Base-by-base conservation (phyloP, 441 rosid genomes). In the Viola pubescens region DNA sequence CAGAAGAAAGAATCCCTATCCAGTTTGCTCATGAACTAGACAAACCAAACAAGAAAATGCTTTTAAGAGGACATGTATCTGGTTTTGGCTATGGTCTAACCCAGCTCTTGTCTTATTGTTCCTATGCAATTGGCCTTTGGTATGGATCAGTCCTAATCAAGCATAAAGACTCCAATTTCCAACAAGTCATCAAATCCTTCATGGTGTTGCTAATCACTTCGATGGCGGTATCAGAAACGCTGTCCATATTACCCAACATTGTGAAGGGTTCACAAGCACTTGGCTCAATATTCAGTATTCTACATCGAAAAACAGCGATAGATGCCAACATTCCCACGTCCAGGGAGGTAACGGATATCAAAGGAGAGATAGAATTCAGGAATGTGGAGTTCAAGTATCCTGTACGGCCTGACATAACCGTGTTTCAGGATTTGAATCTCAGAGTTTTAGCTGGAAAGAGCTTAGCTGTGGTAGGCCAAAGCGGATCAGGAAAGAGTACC, bases 121-220 rank as follows among this genome's bases (percentile, higher is more conserved):
- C 97, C 69, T 90, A 85, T 52, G 86, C 95, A 0, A 89, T 90
- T 9, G 95, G 90, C 26, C 88, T 89, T 58, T 87, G 97, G 95
- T 89, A 89, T 44, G 78, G 83, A 19, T 89, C 97, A 3, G 75
- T 81, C 37, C 77, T 81, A 40, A 82, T 89, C 48, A 74, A 71
- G 66, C 73, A 64, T 12, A 75, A 68, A 19, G 77, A 68, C 39
- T 78, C 95, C 4, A 73, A 77, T 56, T 87, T 90, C 7, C 74
- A 77, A 40, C 63, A 77, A 56, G 65, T 79, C 64, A 85, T 87
- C 51, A 90, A 84, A 57, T 67, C 88, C 63, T 84, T 81, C 71
- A 80, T 87, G 86, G 80, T 90, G n/a, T 61, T 90, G 65, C 71
- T 87, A 49, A 64, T 87, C 59, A 85, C 95, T 1, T 83, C 94